Evolutionary conservation across 345 rosid genomes (phyloP).

Genomic region (Mercurialis annua): DNA sequence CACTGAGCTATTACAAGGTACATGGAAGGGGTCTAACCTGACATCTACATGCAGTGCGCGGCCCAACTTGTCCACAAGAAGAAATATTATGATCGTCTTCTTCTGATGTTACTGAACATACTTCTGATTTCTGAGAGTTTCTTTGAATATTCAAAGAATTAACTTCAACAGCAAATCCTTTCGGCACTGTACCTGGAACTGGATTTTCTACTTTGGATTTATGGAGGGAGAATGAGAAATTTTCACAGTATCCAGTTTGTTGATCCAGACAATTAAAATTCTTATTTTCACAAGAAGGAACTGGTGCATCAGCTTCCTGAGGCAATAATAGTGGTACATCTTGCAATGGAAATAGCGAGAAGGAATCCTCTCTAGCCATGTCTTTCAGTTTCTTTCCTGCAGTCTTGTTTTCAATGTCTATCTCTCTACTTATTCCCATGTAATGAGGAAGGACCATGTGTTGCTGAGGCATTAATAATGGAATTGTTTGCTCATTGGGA

Average conservation of each 20-base stretch:
- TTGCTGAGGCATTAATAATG: conserved; percentile 87
- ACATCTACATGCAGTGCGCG: conserved; percentile 54
- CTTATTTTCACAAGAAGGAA: conserved; percentile 9
- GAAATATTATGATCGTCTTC: conserved; percentile 33
- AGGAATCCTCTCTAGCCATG: conserved; percentile 38
- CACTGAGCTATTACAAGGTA: neutral
- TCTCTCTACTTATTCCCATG: conserved; percentile 65
- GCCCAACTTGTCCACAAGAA: conserved; percentile 45
- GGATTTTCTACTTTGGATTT: conserved; percentile 26
- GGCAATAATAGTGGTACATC: conserved; percentile 90
- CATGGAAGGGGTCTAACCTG: conserved; percentile 46
- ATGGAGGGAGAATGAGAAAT: conserved; percentile 18
- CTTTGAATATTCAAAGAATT: conserved; percentile 26
- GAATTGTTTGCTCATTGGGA: conserved; percentile 72
- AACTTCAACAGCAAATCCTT: conserved; percentile 22
- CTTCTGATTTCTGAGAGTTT: conserved; percentile 38
- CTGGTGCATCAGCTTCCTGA: conserved; percentile 51
- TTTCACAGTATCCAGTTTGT: conserved; percentile 11
- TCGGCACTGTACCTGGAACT: conserved; percentile 25
- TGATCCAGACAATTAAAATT: conserved; percentile 11
- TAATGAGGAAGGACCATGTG: conserved; percentile 98
- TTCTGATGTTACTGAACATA: conserved; percentile 32
- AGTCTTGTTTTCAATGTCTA: conserved; percentile 42
- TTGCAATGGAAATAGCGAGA: conserved; percentile 51
- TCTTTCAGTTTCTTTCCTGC: conserved; percentile 34